These are phyloP conservation scores for Endogone sp. DNA, from an alignment of 192 early-diverging fungal genomes.

Conservation along the genomic window DNA sequence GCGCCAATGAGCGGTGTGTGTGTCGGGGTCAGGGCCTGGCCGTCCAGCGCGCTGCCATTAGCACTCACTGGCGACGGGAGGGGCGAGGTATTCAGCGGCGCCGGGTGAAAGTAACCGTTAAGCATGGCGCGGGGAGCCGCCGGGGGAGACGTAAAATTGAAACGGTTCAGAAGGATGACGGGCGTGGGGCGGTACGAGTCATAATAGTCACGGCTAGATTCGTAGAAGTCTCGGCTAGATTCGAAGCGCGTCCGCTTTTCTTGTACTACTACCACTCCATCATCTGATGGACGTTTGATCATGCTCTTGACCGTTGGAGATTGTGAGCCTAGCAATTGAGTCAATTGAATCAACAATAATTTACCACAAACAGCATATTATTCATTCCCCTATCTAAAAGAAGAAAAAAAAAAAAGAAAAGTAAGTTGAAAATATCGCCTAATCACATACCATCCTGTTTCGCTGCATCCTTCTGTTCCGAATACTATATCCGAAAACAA, in stretches of 20 bases:
- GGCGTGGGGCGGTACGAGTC: constrained; percentile 30
- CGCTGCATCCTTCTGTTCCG: constrained; percentile 5
- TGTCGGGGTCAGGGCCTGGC: too few relatives aligned
- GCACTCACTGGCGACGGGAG: too few relatives aligned
- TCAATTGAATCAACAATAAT: constrained; percentile 1
- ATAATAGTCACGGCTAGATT: constrained; percentile 27
- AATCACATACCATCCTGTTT: background rate
- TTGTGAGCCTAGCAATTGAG: too few relatives aligned
- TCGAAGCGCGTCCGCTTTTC: constrained; percentile 8
- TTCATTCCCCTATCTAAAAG: constrained; percentile 13
- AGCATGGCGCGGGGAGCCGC: too few relatives aligned
- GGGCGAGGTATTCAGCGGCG: too few relatives aligned
- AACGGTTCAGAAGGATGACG: too few relatives aligned
- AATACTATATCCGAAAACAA: constrained; percentile 14
- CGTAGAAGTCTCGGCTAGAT: constrained; percentile 28
- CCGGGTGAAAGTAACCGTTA: too few relatives aligned
- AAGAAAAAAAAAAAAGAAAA: constrained; percentile 17
- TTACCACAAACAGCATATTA: background rate
- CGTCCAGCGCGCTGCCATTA: too few relatives aligned
- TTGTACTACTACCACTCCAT: background rate
- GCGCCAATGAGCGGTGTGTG: too few relatives aligned
- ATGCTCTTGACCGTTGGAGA: too few relatives aligned
- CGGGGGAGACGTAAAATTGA: too few relatives aligned
- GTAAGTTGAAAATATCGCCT: constrained; percentile 10
- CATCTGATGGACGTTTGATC: background rate